Conservation (phyloP, 257 asterid genomes). For the Euphrasia confusa region DNA sequence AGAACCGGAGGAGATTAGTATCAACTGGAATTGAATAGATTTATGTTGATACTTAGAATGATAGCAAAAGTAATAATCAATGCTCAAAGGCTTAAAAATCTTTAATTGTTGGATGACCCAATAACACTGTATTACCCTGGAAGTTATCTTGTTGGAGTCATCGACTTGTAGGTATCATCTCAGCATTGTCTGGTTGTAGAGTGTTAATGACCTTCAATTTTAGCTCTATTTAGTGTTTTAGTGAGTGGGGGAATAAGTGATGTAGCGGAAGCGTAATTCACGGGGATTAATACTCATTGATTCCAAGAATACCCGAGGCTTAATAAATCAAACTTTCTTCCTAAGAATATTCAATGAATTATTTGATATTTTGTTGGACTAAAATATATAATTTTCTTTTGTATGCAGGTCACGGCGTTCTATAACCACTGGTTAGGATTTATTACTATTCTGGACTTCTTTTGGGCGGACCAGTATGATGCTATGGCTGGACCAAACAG, state of each 20-base stretch:
- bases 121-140: background rate
- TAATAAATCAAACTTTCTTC: background rate
- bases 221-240: too few relatives aligned
- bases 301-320: too few relatives aligned
- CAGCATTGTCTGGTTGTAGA: too few relatives aligned
- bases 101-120: background rate
- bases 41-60: background rate
- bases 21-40: background rate
- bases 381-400: background rate
- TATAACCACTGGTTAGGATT: slow-evolving; percentile 86
- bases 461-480: slow-evolving; percentile 88
- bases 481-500: slow-evolving; percentile 82
- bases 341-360: background rate
- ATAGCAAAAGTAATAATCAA: background rate
- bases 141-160: background rate
- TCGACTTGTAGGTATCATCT: too few relatives aligned
- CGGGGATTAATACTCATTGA: too few relatives aligned
- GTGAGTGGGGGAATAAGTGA: too few relatives aligned
- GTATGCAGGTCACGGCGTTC: slow-evolving; percentile 83
- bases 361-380: slow-evolving; percentile 14
- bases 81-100: background rate
- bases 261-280: too few relatives aligned
- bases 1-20: background rate
- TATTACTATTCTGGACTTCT: slow-evolving; percentile 67
- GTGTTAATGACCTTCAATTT: too few relatives aligned